phyloP scores from a whole-genome alignment of 1,139 yeast species.

The Nadsonia starkeyi-henricii region DNA sequence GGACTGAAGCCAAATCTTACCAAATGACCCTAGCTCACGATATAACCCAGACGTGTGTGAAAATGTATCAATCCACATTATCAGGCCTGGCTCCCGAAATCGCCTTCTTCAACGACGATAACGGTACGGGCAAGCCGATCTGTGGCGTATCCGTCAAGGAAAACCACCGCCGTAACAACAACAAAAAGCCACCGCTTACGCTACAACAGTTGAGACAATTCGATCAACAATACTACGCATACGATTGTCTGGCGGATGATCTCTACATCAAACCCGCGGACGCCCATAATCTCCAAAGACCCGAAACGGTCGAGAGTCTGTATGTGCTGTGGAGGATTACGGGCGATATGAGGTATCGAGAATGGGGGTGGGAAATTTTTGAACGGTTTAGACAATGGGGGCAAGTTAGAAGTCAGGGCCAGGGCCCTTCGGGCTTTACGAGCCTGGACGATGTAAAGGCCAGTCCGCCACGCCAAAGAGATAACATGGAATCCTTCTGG shows the following conservation, averaged over 20 bases:
- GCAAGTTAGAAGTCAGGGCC: slow-evolving; percentile 36
- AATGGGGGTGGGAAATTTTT: slow-evolving; percentile 86
- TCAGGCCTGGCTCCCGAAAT: slow-evolving; percentile 86
- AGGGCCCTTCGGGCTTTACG: slow-evolving; percentile 36
- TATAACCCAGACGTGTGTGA: slow-evolving; percentile 67
- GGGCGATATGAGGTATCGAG: slow-evolving; percentile 65
- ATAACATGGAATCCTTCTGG: slow-evolving; percentile 91
- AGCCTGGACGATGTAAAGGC: slow-evolving; percentile 45
- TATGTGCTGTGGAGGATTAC: slow-evolving; percentile 72
- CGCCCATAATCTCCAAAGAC: slow-evolving; percentile 76
- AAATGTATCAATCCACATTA: slow-evolving; percentile 57
- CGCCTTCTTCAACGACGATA: slow-evolving; percentile 53
- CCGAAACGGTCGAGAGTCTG: slow-evolving; percentile 86
- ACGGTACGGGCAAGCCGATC: neutral
- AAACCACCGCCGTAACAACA: neutral
- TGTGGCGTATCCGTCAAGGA: slow-evolving; percentile 12
- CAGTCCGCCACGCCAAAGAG: slow-evolving; percentile 37
- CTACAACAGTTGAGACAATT: neutral
- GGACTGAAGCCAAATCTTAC: slow-evolving; percentile 34
- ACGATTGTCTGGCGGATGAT: slow-evolving; percentile 27
- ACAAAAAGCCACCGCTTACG: slow-evolving; percentile 8
- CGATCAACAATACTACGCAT: neutral
- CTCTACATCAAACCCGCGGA: slow-evolving; percentile 60
- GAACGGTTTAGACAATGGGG: slow-evolving; percentile 52
- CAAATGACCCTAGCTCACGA: slow-evolving; percentile 66